These are phyloP conservation scores for Afroboletus lepidellus DNA, from an alignment of 1,284 basidiomycete genomes.

Conservation along the genomic window DNA sequence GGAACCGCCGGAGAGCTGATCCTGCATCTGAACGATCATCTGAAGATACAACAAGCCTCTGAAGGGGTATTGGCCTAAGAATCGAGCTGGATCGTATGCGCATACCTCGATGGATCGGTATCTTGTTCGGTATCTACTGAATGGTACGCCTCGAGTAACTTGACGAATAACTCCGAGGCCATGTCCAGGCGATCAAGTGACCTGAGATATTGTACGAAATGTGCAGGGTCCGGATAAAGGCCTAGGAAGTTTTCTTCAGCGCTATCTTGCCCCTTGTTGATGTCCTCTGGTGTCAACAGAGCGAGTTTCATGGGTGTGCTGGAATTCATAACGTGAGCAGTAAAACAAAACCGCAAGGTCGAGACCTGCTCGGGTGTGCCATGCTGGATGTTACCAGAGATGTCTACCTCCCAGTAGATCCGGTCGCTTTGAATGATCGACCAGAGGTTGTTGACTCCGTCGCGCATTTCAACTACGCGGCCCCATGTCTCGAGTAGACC, in stretches of 20 bases:
- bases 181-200: slow-evolving; percentile 66
- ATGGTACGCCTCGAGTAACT: slow-evolving; percentile 69
- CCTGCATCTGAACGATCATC: slow-evolving; percentile 77
- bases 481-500: slow-evolving; percentile 74
- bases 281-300: slow-evolving; percentile 52
- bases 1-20: slow-evolving; percentile 54
- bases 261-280: slow-evolving; percentile 39
- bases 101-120: slow-evolving; percentile 55
- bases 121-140: slow-evolving; percentile 43
- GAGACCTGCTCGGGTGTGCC: slow-evolving; percentile 39
- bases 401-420: slow-evolving; percentile 54
- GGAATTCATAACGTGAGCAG: slow-evolving; percentile 15
- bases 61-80: not conserved
- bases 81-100: not conserved
- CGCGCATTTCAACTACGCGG: slow-evolving; percentile 52
- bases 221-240: slow-evolving; percentile 69
- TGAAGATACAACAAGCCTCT: slow-evolving; percentile 69
- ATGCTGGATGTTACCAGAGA: slow-evolving; percentile 49
- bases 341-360: not conserved
- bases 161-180: slow-evolving; percentile 69
- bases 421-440: slow-evolving; percentile 53
- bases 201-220: slow-evolving; percentile 66
- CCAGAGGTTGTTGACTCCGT: slow-evolving; percentile 63
- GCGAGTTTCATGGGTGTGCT: slow-evolving; percentile 32
- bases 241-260: slow-evolving; percentile 56